Percentiles rank a stretch among this genome's conserved stretches.
Conservation (phyloP, 768 basidiomycete genomes). For the Leccinum incarnatum region DNA sequence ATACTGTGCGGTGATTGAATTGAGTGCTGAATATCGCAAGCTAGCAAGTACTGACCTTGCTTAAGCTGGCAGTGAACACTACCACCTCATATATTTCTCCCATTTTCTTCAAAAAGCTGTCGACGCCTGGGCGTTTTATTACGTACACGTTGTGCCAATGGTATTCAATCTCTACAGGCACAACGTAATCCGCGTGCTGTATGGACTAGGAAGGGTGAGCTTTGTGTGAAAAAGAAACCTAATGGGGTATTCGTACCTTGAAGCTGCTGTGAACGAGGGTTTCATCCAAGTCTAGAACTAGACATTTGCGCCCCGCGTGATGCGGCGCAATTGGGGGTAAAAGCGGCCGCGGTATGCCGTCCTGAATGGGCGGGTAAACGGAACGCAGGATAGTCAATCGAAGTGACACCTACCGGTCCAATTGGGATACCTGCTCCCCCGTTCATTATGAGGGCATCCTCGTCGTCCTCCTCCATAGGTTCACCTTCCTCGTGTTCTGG, state of each 20-base stretch:
- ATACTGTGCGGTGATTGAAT: constrained; percentile 54
- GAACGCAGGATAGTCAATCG: background rate
- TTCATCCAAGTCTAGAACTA: constrained; percentile 96
- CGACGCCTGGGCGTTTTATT: constrained; percentile 97
- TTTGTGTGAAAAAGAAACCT: background rate
- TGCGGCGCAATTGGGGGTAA: constrained; percentile 79
- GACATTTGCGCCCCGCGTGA: constrained; percentile 87
- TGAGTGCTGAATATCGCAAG: constrained; percentile 1
- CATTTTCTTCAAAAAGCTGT: constrained; percentile 96
- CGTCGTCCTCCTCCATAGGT: constrained; percentile 77
- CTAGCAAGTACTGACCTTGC: constrained; percentile 67
- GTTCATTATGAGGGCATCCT: constrained; percentile 82
- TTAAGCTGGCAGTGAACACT: constrained; percentile 95
- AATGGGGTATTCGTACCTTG: constrained; percentile 59
- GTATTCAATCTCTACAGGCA: constrained; percentile 98
- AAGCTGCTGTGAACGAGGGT: constrained; percentile 97
- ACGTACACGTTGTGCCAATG: constrained; percentile 99
- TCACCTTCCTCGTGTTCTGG: constrained; percentile 58
- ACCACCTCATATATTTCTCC: constrained; percentile 98
- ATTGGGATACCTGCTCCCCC: constrained; percentile 95
- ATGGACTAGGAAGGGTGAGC: constrained; percentile 62
- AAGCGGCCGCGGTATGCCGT: constrained; percentile 85
- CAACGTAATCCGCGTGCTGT: constrained; percentile 93
- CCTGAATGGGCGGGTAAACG: constrained; percentile 42
- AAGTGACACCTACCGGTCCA: constrained; percentile 67